These are phyloP conservation scores for Skeletonema costatum DNA, from an alignment of 108 stramenopile genomes.

Conservation along the genomic window DNA sequence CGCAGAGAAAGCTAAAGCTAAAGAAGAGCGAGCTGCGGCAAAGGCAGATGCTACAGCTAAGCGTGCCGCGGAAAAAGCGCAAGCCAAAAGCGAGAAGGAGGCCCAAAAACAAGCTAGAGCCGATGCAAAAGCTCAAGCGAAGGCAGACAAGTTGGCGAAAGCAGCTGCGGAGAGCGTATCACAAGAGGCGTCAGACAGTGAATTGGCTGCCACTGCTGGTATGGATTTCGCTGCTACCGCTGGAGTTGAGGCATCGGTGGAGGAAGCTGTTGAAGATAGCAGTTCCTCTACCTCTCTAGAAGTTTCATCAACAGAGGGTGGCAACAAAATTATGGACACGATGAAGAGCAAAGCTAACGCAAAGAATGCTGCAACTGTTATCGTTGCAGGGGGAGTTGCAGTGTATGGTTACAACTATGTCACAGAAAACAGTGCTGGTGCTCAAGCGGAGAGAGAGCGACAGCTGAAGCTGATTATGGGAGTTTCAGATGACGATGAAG, in stretches of 20 bases:
- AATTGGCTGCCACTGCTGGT: slow-evolving; percentile 28
- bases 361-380: slow-evolving; percentile 53
- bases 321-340: slow-evolving; percentile 2
- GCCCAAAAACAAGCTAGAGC: slow-evolving; percentile 30
- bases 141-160: slow-evolving; percentile 21
- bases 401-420: slow-evolving; percentile 59
- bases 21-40: slow-evolving; percentile 17
- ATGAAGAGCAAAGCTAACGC: slow-evolving; percentile 42
- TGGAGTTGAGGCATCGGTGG: slow-evolving; percentile 20
- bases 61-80: slow-evolving; percentile 20
- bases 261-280: not conserved
- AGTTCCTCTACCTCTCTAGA: not conserved
- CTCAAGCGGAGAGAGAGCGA: slow-evolving; percentile 68
- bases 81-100: slow-evolving; percentile 36
- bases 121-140: slow-evolving; percentile 38
- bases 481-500: slow-evolving; percentile 33
- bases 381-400: slow-evolving; percentile 59
- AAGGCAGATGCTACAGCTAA: slow-evolving; percentile 24
- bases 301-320: not conserved
- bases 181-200: slow-evolving; percentile 8
- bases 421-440: slow-evolving; percentile 52
- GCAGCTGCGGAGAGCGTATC: slow-evolving; percentile 6
- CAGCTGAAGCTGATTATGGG: slow-evolving; percentile 78
- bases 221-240: slow-evolving; percentile 31
- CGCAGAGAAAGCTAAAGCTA: slow-evolving; percentile 41